Base-by-base conservation (phyloP, 2,329 filamentous ascomycete genomes). In the Dothideomycetes sp. region DNA sequence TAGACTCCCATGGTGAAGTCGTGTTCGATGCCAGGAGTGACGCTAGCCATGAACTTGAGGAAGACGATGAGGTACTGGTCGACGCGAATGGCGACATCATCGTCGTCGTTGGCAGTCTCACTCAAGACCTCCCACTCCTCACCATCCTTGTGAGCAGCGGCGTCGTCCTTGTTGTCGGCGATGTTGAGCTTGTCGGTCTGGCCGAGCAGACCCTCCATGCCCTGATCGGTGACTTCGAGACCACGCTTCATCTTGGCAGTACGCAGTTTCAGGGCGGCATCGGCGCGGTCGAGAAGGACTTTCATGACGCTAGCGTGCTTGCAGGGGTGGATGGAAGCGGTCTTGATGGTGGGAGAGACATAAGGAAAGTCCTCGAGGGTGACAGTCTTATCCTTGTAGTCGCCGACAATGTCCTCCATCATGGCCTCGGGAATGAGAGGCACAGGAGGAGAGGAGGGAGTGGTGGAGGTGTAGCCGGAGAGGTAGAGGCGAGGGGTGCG, bases 301-400 rank as follows among this genome's bases (percentile, higher is more conserved):
- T 96, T 98, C 91, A 98, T 98, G 51, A 98, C 91, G 19, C 83
- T 83, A 8, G 91, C 91, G 59, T 98, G 91, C 59, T 91, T 93
- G 75, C 91, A 98, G 3, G 91, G 91, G 57, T 98, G 91, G 11
- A 98, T 84, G 22, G 83, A 91, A 24, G 89, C 91, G 76, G 95
- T 98, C 69, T 95, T 94, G 58, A 95, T 78, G 52, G 79, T 81
- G 55, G 84, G 81, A 48, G 85, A 83, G 59, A 93, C 91, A 68
- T 94, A 95, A 34, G 86, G 87, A 58, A 98, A 98, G 62, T 95
- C 87, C 59, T 98, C 91, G 43, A 96, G 78, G 2, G 91, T 98
- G 45, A 98, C 91, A 0, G 91, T 98, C 71, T 98, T 98, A 68
- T 94, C 87, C 59, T 93, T 93, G 70, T 94, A 94, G 67, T 94